Evolutionary conservation across 2,329 filamentous ascomycete genomes (phyloP), one percentile per base, ranked within the genome.

Genomic region (Magnaporthales sp.): DNA sequence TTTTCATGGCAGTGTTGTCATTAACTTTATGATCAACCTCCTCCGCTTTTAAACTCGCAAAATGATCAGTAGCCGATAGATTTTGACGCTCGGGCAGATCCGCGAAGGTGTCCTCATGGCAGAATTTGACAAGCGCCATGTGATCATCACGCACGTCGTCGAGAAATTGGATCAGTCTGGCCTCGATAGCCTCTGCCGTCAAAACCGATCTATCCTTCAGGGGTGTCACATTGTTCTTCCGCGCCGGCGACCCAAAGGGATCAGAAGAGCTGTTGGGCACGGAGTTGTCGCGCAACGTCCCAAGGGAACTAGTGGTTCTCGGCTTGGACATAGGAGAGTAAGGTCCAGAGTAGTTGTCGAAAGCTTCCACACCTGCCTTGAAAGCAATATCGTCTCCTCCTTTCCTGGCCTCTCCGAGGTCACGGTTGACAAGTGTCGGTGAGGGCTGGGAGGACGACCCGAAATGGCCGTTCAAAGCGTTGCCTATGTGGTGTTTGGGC

Each of bases 111-210:
- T 80, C 78, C 67, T 81, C 77, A 38, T 85, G 77, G 32, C 79
- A 75, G 66, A 81, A 79, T 6, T 80, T 75, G 3, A 79, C 77
- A 19, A 84, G 77, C 27, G 76, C 78, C 7, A 80, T 77, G 67
- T 85, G 81, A 51, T 79, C 78, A 13, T 77, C 74, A 64, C 78
- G 77, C 30, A 86, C 79, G 27, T 83, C 79, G 38, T 75, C 73
- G 19, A 79, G 76, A 64, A 80, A 79, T 1, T 73, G 68, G 9
- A 73, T 74, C 30, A 86, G 75, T 6, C 75, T 73, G 5, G 73
- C 69, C 38, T 79, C 79, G n/a, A 85, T 65, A 10, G 15, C 31
- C 9, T 65, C 29, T 13, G 32, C 19, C n/a, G 32, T n/a, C 56
- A 60, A 27, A 13, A 60, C 56, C 27, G 56, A 27, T 26, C 19